phyloP scores from a whole-genome alignment of 805 yeast species.

The Debaryomyces prosopidis region DNA sequence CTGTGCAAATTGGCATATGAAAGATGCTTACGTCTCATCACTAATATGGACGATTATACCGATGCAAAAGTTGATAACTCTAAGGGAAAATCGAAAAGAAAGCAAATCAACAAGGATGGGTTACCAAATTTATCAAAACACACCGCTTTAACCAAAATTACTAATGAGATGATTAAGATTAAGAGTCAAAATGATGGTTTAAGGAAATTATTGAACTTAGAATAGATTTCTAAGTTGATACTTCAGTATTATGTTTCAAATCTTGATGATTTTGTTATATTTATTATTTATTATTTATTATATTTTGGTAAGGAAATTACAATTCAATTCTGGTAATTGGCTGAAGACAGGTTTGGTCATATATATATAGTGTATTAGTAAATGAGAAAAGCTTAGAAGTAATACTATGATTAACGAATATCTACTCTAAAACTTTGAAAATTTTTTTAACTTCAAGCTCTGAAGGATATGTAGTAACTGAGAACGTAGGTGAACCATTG shows the following conservation, averaged over 20 bases:
- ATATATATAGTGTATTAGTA: not conserved
- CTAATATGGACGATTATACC: slow-evolving; percentile 39
- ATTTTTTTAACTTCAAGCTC: too few species aligned
- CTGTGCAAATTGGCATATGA: slow-evolving; percentile 46
- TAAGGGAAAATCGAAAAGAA: slow-evolving; percentile 34
- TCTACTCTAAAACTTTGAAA: too few species aligned
- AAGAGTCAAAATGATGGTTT: slow-evolving; percentile 33
- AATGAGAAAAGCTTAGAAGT: not conserved
- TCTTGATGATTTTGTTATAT: too few species aligned
- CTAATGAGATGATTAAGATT: slow-evolving; percentile 37
- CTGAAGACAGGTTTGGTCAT: not conserved
- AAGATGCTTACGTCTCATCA: slow-evolving; percentile 39
- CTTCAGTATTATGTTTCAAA: too few species aligned
- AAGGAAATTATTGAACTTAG: slow-evolving; percentile 21
- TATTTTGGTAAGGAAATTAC: too few species aligned
- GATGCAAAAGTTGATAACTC: slow-evolving; percentile 25
- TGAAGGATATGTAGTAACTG: too few species aligned
- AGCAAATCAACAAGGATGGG: slow-evolving; percentile 43
- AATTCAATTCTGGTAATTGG: not conserved
- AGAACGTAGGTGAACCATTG: too few species aligned
- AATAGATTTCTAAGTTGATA: not conserved
- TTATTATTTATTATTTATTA: too few species aligned
- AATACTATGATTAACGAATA: not conserved
- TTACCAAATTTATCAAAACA: slow-evolving; percentile 46
- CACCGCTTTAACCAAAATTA: slow-evolving; percentile 41